phyloP scores from a whole-genome alignment of 352 stramenopile genomes.

The Paralagenidium karlingii region DNA sequence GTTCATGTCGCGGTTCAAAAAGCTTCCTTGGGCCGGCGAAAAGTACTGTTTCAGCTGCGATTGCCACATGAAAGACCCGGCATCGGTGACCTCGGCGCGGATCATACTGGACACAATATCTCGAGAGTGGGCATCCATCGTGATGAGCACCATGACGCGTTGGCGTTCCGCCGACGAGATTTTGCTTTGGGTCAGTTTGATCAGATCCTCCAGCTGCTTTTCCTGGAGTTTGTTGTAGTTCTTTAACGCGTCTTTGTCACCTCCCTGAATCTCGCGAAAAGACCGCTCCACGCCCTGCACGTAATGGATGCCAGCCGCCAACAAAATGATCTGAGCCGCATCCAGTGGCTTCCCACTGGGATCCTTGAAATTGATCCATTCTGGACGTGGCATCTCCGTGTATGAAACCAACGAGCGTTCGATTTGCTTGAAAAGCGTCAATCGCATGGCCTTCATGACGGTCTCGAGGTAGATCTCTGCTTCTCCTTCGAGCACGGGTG shows the following conservation, averaged over 20 bases:
- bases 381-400: constrained; percentile 79
- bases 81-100: constrained; percentile 71
- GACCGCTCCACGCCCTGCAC: constrained; percentile 85
- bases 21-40: constrained; percentile 74
- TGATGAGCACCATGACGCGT: constrained; percentile 93
- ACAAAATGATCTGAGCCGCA: constrained; percentile 91
- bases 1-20: constrained; percentile 84
- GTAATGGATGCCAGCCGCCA: constrained; percentile 89
- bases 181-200: constrained; percentile 85
- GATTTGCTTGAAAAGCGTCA: constrained; percentile 91
- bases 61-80: constrained; percentile 89
- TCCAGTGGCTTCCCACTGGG: constrained; percentile 78
- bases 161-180: constrained; percentile 88
- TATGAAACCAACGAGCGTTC: constrained; percentile 87
- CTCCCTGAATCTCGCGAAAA: constrained; percentile 38
- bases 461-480: constrained; percentile 97
- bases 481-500: constrained; percentile 90
- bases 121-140: constrained; percentile 90
- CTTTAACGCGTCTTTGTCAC: constrained; percentile 77
- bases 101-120: constrained; percentile 96
- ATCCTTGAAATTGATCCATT: constrained; percentile 96
- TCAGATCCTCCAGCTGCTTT: constrained; percentile 90
- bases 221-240: constrained; percentile 90
- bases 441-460: constrained; percentile 89
- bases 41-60: constrained; percentile 94